phyloP scores from a whole-genome alignment of 495 filamentous ascomycete species.

The Xylaria grammica region DNA sequence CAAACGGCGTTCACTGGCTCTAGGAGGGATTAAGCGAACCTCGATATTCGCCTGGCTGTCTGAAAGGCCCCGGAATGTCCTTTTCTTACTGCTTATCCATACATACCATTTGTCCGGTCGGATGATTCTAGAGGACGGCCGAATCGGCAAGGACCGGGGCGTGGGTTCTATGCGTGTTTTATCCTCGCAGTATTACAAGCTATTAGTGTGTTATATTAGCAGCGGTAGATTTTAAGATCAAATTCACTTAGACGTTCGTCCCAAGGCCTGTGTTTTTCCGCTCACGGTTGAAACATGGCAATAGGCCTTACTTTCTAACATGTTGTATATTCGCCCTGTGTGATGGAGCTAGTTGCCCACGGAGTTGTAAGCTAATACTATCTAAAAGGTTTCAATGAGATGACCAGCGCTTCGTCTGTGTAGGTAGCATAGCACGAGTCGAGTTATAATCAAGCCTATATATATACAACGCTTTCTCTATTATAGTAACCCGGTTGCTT shows the following conservation, averaged over 20 bases:
- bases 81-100: not conserved
- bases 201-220: not conserved
- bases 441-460: no score
- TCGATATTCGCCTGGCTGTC: not conserved
- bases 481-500: no score
- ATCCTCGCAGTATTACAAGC: not conserved
- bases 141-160: not conserved
- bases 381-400: no score
- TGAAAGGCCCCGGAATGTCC: not conserved
- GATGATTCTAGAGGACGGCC: not conserved
- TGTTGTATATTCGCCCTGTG: no score
- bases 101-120: not conserved
- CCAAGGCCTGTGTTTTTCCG: no score
- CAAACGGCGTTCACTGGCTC: conserved; percentile 1
- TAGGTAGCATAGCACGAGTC: no score
- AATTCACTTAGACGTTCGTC: not conserved
- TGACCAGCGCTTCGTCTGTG: no score
- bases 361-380: no score
- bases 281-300: no score
- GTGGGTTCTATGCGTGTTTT: not conserved
- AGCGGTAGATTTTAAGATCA: conserved; percentile 1
- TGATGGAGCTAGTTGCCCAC: no score
- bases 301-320: no score
- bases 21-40: conserved; percentile 5
- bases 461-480: no score